Evolutionary conservation across 176 grass and related monocot genomes (phyloP).

Genomic region (Carex myosuroides): DNA sequence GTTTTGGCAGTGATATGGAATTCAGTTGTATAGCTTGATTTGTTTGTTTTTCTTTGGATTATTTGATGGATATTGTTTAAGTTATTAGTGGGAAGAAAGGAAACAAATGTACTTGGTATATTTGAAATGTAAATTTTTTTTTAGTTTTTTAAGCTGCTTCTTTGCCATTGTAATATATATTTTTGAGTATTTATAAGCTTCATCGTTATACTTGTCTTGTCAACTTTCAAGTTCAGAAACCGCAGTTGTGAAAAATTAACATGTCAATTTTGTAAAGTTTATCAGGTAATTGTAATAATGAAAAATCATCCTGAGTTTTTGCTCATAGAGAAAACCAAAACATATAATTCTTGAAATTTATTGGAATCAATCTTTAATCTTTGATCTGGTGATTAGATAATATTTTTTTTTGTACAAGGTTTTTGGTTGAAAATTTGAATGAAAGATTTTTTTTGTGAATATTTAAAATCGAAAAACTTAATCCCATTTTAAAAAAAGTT

Average conservation of each 20-base stretch:
- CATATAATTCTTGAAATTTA: background rate
- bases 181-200: background rate
- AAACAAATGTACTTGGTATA: background rate
- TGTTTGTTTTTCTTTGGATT: background rate
- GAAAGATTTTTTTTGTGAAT: too few species aligned
- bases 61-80: constrained; percentile 7
- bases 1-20: background rate
- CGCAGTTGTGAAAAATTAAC: background rate
- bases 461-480: too few species aligned
- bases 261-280: background rate
- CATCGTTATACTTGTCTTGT: background rate
- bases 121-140: constrained; percentile 14
- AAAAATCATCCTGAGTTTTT: background rate
- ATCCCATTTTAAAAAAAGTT: background rate
- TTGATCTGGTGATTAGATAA: too few species aligned
- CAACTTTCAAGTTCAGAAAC: background rate
- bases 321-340: background rate
- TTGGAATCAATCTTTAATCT: background rate
- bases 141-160: background rate
- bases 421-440: too few species aligned
- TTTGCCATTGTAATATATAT: constrained; percentile 9
- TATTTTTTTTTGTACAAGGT: too few species aligned
- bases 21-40: constrained; percentile 18
- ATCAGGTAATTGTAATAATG: background rate
- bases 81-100: background rate